phyloP scores from a whole-genome alignment of 2,329 filamentous ascomycete species.

The Fusarium brevicatenulatum region DNA sequence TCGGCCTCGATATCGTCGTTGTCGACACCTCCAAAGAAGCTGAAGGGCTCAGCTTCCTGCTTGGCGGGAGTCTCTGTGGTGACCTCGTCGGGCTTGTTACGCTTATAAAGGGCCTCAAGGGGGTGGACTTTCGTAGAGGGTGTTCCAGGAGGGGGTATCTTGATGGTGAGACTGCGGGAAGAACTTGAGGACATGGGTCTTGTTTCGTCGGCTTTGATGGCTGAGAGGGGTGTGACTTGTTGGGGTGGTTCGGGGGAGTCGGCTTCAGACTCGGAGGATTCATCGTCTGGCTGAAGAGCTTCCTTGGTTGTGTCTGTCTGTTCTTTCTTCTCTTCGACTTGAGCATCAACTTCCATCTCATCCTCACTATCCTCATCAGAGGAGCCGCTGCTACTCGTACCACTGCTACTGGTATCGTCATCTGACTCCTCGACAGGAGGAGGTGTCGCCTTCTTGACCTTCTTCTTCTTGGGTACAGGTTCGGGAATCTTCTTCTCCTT shows the following conservation, averaged over 20 bases:
- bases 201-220: constrained; percentile 46
- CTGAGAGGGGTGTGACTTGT: constrained; percentile 37
- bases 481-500: constrained; percentile 49
- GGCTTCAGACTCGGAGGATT: constrained; percentile 18
- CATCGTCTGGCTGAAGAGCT: constrained; percentile 26
- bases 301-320: background rate
- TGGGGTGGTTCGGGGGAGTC: constrained; percentile 14
- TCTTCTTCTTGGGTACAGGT: constrained; percentile 41
- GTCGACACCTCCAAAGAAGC: constrained; percentile 74
- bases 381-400: constrained; percentile 50
- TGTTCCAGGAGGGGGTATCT: constrained; percentile 60
- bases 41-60: constrained; percentile 71
- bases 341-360: constrained; percentile 20
- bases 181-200: constrained; percentile 64
- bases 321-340: constrained; percentile 9
- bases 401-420: constrained; percentile 48
- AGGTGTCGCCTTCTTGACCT: constrained; percentile 32
- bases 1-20: constrained; percentile 59
- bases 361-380: constrained; percentile 48
- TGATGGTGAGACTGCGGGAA: constrained; percentile 63
- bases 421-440: constrained; percentile 38
- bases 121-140: constrained; percentile 75
- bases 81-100: constrained; percentile 59
- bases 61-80: constrained; percentile 47
- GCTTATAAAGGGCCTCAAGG: constrained; percentile 92